Base-by-base conservation (phyloP, 1,284 basidiomycete genomes). In the Leccinum solheimii region DNA sequence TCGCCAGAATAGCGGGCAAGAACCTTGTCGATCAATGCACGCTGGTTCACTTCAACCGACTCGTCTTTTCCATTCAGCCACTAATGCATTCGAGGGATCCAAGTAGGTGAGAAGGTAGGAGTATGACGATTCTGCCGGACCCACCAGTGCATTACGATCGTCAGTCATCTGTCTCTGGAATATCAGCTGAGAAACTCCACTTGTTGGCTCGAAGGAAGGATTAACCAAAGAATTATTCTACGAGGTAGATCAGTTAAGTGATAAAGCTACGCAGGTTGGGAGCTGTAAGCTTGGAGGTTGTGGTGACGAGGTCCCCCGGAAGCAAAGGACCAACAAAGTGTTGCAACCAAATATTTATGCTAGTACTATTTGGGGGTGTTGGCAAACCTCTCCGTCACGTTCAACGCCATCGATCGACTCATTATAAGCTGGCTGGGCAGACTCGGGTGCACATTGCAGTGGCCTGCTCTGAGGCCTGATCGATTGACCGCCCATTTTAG, bases 1-100 rank as follows among this genome's bases (percentile, higher is more conserved):
- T 98, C 95, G 58, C 94, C 95, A 21, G 92, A 93, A 76, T 98
- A 98, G 50, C 96, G 83, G 19, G 96, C 94, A 23, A 98, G 85
- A 45, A 97, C 94, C 77, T 94, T 95, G 79, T 95, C 94, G 64
- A 96, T 95, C 55, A 97, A 80, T 10, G 94, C 94, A 32, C 95
- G 85, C 77, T 98, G 96, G 75, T 98, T 98, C 60, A 98, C 95
- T 70, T 95, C 92, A 3, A 97, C 92, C 3, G 89, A 86, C 74
- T 95, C 92, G 67, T 93, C 91, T 66, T 86, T 81, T 7, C 90
- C 91, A 58, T 75, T 81, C 40, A 80, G 84, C 90, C 89, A 92
- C 88, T 90, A 51, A 21, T 26, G 36, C 11, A 32, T 7, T 32
- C 23, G 34, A 19, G 5, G 45, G 45, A 48, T 8, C 45, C 30